These are phyloP conservation scores for Coix lacrymajobi DNA, from an alignment of 176 grass and related monocot genomes.

Conservation along the genomic window DNA sequence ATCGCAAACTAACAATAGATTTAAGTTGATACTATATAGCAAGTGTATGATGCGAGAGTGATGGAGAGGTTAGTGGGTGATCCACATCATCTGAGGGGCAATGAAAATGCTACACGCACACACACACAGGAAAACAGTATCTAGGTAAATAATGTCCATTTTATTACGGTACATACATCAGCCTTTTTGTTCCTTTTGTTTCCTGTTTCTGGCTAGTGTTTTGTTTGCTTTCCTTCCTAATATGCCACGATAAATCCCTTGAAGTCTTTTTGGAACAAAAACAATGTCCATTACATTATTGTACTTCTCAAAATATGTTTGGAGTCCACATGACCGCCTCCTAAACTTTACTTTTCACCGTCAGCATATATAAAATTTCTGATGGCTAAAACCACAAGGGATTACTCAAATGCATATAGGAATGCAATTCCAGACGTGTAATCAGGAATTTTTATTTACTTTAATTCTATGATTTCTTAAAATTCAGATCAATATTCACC, in stretches of 20 bases:
- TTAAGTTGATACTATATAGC: neutral
- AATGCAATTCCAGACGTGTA: too few species aligned
- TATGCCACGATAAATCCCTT: neutral
- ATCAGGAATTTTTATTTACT: too few species aligned
- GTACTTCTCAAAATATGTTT: too few species aligned
- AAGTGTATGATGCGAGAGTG: neutral
- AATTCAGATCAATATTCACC: too few species aligned
- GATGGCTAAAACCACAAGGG: too few species aligned
- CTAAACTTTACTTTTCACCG: too few species aligned
- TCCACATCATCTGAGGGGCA: slow-evolving; percentile 5
- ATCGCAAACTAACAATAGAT: slow-evolving; percentile 16
- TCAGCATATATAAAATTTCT: too few species aligned
- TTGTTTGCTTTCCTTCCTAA: too few species aligned
- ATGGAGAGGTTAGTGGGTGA: slow-evolving; percentile 19
- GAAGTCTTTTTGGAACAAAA: neutral
- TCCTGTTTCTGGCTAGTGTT: neutral
- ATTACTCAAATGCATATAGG: too few species aligned
- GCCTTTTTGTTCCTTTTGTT: neutral
- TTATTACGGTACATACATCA: neutral
- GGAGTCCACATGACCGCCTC: too few species aligned
- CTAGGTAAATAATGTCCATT: neutral
- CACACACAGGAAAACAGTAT: neutral
- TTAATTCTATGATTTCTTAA: too few species aligned
- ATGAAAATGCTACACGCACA: neutral
- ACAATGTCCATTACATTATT: too few species aligned